Evolutionary conservation across 352 stramenopile genomes (phyloP), one percentile per base, ranked within the genome.

Genomic region (Globisporangium echinulatum): DNA sequence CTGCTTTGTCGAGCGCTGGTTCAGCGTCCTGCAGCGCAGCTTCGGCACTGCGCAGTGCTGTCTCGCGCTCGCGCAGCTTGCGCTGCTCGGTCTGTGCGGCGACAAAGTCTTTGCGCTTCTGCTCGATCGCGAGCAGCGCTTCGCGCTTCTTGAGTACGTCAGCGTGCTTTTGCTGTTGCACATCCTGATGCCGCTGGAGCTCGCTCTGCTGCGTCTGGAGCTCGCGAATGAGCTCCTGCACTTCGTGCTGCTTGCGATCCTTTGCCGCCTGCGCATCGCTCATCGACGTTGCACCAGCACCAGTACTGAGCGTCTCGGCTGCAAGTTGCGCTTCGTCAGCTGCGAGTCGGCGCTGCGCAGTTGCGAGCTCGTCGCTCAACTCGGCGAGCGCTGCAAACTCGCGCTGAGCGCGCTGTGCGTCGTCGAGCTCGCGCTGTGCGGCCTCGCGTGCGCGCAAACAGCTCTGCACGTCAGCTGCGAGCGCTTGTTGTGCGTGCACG

Each of bases 101-200:
- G 25, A 90, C 71, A 36, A 88, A 83, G 38, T 81, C 69, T 25
- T 74, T 77, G 0, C 78, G 75, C 60, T 79, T 69, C 17, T 77
- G 69, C 15, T 85, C 74, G 49, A 89, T 49, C 1, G 44, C 40
- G 3, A 80, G 56, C 54, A 88, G 88, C 25, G 85, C 72, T 58
- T 90, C 68, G 50, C 71, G 78, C 19, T 69, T 73, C n/a, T 71
- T 82, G 57, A 82, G 59, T 25, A 88, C n/a, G 50, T 92, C 81
- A 42, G 76, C 81, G 49, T 88, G 75, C 48, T 87, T 53, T 39
- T 86, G 77, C 43, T 87, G 68, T 9, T 77, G 70, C 47, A 71
- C 68, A 3, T 79, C 72, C 10, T 88, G 73, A 19, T 74, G 66
- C 25, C 62, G 52, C 33, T 88, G 69, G 8, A 82, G 36, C 5